These are phyloP conservation scores for Scutellaria baicalensis DNA, from an alignment of 257 asterid species.

Conservation along the genomic window DNA sequence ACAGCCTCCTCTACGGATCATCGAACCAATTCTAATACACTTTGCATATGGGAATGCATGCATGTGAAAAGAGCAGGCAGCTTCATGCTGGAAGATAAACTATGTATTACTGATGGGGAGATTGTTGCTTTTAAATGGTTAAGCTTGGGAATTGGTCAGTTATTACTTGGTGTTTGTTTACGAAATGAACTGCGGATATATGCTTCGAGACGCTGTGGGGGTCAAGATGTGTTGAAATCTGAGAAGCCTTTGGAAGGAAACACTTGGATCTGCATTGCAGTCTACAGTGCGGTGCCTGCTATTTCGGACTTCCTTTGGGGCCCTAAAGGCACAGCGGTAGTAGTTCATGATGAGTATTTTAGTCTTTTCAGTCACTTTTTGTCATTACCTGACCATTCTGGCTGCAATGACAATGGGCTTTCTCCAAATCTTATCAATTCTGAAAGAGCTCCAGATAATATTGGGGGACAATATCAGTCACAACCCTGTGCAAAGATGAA, in stretches of 20 bases:
- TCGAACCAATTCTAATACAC: conserved; percentile 27
- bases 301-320: conserved; percentile 83
- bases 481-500: conserved; percentile 27
- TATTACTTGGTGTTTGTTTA: conserved; percentile 73
- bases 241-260: conserved; percentile 43
- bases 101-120: conserved; percentile 57
- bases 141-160: conserved; percentile 68
- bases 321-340: conserved; percentile 62
- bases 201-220: conserved; percentile 51
- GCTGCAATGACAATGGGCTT: conserved; percentile 13
- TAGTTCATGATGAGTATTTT: conserved; percentile 58
- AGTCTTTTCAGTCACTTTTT: conserved; percentile 61
- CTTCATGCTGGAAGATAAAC: conserved; percentile 68
- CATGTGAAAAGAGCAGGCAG: conserved; percentile 52
- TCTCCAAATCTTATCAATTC: conserved; percentile 23
- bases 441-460: conserved; percentile 9
- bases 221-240: conserved; percentile 51
- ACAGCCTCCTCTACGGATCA: conserved; percentile 33
- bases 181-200: conserved; percentile 59
- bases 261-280: conserved; percentile 78
- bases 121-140: conserved; percentile 69
- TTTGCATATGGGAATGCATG: conserved; percentile 78
- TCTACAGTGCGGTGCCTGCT: conserved; percentile 37
- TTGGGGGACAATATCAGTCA: conserved; percentile 19
- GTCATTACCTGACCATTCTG: conserved; percentile 28